Conservation (phyloP, 78 protist genomes). For the Paratrimastix pyriformis region DNA sequence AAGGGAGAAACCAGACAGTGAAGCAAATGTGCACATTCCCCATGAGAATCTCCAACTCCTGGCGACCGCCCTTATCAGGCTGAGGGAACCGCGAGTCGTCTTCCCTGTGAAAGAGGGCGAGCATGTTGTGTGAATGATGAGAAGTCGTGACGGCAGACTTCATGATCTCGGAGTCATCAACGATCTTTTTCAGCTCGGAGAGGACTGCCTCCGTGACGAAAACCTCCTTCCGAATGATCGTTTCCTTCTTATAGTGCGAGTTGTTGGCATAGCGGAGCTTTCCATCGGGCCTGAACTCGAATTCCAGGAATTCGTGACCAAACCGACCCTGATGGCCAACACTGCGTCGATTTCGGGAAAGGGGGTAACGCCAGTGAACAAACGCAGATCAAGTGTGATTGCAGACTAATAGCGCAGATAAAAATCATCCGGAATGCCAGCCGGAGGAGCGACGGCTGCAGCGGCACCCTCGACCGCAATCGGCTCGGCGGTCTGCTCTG, state of each 20-base stretch:
- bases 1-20: slow-evolving; percentile 22
- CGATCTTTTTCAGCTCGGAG: slow-evolving; percentile 65
- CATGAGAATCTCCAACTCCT: slow-evolving; percentile 73
- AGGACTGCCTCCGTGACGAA: slow-evolving; percentile 59
- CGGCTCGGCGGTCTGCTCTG: too few species aligned
- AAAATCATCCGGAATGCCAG: slow-evolving; percentile 25
- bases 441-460: too few species aligned
- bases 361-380: too few species aligned
- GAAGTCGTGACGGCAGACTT: too few species aligned
- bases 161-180: slow-evolving; percentile 80
- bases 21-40: slow-evolving; percentile 86
- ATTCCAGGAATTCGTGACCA: slow-evolving; percentile 97
- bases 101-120: slow-evolving; percentile 31
- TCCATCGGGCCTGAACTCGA: slow-evolving; percentile 74
- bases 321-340: slow-evolving; percentile 93
- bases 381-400: too few species aligned
- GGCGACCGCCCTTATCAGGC: slow-evolving; percentile 85
- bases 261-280: slow-evolving; percentile 91
- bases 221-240: slow-evolving; percentile 81
- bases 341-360: too few species aligned
- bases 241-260: slow-evolving; percentile 80
- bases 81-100: slow-evolving; percentile 89
- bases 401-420: slow-evolving; percentile 38
- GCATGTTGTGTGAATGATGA: background rate
- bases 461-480: too few species aligned